phyloP scores from a whole-genome alignment of 169 alveolate species.

The Plasmodium yoelii region DNA sequence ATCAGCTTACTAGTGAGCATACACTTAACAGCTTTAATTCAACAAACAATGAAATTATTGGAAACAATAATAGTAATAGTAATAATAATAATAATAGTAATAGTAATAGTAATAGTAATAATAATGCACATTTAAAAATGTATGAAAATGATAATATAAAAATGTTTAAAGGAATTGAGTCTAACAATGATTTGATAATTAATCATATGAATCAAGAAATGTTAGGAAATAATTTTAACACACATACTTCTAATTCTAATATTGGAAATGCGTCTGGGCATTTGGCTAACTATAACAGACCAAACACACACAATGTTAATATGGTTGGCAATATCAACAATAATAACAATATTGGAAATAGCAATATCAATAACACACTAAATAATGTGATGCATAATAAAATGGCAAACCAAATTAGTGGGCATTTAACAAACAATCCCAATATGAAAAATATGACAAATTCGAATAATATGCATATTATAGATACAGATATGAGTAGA shows the following conservation, averaged over 20 bases:
- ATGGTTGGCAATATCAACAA: background rate
- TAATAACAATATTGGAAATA: background rate
- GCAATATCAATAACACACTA: no score
- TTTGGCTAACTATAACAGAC: no score
- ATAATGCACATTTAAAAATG: background rate
- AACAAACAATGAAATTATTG: constrained; percentile 6
- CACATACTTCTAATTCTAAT: background rate
- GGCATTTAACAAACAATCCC: background rate
- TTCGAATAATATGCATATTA: background rate
- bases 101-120: background rate
- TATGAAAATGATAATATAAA: background rate
- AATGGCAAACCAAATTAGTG: background rate
- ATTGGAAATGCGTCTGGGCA: no score
- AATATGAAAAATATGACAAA: background rate
- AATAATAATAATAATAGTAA: no score
- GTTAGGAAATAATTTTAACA: background rate
- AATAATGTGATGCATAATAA: background rate
- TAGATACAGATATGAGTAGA: background rate
- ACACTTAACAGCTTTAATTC: constrained; percentile 43
- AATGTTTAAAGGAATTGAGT: background rate
- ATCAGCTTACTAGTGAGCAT: constrained; percentile 4
- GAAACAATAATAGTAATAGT: constrained; percentile 6
- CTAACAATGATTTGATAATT: background rate
- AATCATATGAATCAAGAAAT: background rate
- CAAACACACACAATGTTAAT: background rate